Conservation (phyloP, 345 rosid genomes). For the Citrus sp. region DNA sequence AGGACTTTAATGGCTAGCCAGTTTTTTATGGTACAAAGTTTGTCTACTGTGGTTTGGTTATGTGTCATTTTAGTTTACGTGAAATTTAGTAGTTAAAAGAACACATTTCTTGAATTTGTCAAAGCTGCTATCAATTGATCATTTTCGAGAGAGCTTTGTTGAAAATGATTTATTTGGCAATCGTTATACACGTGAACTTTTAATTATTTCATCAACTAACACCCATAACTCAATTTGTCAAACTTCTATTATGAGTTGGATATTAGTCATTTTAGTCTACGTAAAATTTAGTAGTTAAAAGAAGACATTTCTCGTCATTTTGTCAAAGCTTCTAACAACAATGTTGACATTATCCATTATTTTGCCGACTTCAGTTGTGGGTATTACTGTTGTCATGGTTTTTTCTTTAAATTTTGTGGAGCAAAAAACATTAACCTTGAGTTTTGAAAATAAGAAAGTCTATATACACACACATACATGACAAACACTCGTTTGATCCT, state of each 20-base stretch:
- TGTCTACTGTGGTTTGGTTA: neutral
- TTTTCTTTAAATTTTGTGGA: neutral
- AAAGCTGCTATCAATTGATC: too few species aligned
- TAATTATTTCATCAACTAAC: neutral
- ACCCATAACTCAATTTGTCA: neutral
- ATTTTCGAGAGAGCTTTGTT: too few species aligned
- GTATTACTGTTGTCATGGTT: neutral
- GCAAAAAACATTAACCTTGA: neutral
- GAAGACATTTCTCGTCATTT: too few species aligned
- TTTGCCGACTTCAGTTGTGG: neutral
- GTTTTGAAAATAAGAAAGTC: neutral
- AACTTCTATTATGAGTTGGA: neutral
- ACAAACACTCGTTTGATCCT: neutral
- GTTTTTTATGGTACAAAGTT: neutral
- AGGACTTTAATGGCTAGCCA: neutral
- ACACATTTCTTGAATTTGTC: too few species aligned
- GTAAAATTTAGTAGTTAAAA: neutral
- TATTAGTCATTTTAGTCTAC: neutral
- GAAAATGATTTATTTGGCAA: neutral
- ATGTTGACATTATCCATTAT: neutral
- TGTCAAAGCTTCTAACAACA: neutral
- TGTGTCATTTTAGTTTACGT: neutral
- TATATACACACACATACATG: neutral
- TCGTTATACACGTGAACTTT: neutral
- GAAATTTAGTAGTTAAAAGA: neutral